phyloP scores from a whole-genome alignment of 2,329 filamentous ascomycete species.

The Neonectria sp. region DNA sequence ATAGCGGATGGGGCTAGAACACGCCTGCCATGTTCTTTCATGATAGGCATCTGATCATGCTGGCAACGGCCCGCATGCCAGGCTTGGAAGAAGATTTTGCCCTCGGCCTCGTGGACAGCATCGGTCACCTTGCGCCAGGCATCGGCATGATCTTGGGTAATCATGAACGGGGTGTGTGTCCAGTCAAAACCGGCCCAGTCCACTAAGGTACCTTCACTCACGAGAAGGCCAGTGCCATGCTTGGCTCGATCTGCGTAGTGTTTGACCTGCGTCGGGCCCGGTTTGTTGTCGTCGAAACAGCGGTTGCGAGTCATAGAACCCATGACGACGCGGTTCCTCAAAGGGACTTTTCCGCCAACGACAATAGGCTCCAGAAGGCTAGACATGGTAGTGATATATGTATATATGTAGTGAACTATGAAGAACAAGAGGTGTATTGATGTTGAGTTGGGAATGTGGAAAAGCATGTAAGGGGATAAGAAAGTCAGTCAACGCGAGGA shows the following conservation, averaged over 20 bases:
- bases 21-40: too few species aligned
- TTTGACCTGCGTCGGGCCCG: slow-evolving; percentile 7
- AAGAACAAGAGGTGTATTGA: too few species aligned
- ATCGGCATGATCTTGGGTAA: slow-evolving; percentile 6
- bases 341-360: not conserved
- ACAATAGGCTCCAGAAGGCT: slow-evolving; percentile 21
- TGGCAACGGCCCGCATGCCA: too few species aligned
- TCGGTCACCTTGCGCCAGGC: not conserved
- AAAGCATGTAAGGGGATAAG: too few species aligned
- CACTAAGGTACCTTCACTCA: slow-evolving; percentile 20
- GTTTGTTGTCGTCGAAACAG: slow-evolving; percentile 22
- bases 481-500: too few species aligned
- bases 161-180: slow-evolving; percentile 10
- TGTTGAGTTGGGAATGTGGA: too few species aligned
- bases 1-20: too few species aligned
- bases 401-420: too few species aligned
- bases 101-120: too few species aligned
- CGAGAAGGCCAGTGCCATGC: slow-evolving; percentile 12
- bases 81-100: too few species aligned
- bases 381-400: slow-evolving; percentile 7
- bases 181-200: slow-evolving; percentile 23
- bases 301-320: slow-evolving; percentile 34
- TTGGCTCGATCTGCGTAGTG: slow-evolving; percentile 23
- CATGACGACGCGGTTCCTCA: slow-evolving; percentile 30
- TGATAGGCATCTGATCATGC: too few species aligned